Evolutionary conservation across 495 filamentous ascomycete genomes (phyloP), one percentile per base, ranked within the genome.

Genomic region (Penicillium flavigenum): DNA sequence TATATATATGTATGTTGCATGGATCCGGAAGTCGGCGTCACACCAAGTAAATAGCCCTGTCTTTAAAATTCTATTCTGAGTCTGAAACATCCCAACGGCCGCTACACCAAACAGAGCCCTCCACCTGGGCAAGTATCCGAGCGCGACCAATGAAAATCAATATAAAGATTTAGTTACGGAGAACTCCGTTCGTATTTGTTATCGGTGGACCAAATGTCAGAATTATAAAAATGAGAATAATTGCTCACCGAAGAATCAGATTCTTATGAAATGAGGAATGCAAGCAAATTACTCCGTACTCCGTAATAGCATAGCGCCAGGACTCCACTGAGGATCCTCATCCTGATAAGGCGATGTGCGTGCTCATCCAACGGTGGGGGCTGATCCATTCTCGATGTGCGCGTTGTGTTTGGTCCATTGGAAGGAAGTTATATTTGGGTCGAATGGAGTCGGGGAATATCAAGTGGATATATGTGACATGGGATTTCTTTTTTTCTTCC

Each of bases 51-150:
- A 26, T 29, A 48, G 29, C 29, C 29, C 44, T 46, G 44, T 8
- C 19, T 11, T 42, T 43, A 6, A n/a, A 22, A 9, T 20, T 20
- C 27, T 29, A 5, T 12, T 27, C 14, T 6, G 7, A n/a, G 31
- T 54, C 53, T 53, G 56, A 57, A 59, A 65, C 60, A 54, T 47
- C 24, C 60, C 56, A 63, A 65, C 57, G 43, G 41, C 50, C 39
- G 19, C 29, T 17, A 24, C 55, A 52, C 39, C 36, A 41, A 45
- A 61, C 46, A 51, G 41, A 11, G 38, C 11, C 27, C 48, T 60
- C 34, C 44, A 22, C 22, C 22, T 22, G 22, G 22, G 22, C 22
- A 32, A 11, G 39, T 44, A 53, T 53, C 51, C 39, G 51, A 43
- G 51, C 54, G 50, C 26, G 44, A 38, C 51, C 38, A 43, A 54